Percentiles rank a stretch among this genome's conserved stretches.
These are phyloP conservation scores for Aspergillus luchuensis DNA, from an alignment of 2,329 filamentous ascomycete species.

Conservation along the genomic window DNA sequence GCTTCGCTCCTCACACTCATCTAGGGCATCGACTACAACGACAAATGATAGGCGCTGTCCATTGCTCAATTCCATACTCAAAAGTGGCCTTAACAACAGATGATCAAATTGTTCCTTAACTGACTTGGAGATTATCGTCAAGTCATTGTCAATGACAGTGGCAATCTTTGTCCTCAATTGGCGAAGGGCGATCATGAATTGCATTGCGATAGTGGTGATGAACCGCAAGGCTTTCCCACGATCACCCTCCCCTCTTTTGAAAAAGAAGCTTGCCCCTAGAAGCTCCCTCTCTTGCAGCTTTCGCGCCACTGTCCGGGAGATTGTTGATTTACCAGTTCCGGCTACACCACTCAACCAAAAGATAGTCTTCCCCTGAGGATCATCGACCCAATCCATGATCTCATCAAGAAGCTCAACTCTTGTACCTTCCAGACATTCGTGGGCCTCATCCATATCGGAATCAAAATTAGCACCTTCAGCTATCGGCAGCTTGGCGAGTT, in stretches of 20 bases:
- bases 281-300: conserved; percentile 16
- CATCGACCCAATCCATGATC: neutral
- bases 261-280: conserved; percentile 49
- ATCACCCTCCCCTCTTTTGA: conserved; percentile 47
- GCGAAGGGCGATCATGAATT: conserved; percentile 39
- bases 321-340: conserved; percentile 31
- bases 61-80: neutral
- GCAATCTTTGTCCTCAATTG: conserved; percentile 22
- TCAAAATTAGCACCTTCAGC: neutral
- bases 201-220: conserved; percentile 16
- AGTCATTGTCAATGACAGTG: conserved; percentile 14
- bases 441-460: neutral
- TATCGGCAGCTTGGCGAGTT: neutral
- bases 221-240: conserved; percentile 23
- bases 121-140: too few relatives aligned
- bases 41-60: neutral
- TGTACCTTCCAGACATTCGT: neutral
- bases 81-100: conserved; percentile 27
- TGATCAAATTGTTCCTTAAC: conserved; percentile 25
- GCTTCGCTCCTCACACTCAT: conserved; percentile 26
- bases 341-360: conserved; percentile 42
- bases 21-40: conserved; percentile 30
- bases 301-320: conserved; percentile 35
- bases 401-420: neutral
- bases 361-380: conserved; percentile 22